A percentile compares a stretch with the other conserved stretches of the same genome.
Evolutionary conservation across 495 filamentous ascomycete genomes (phyloP).

Genomic region (Friedmanniomyces simplex): DNA sequence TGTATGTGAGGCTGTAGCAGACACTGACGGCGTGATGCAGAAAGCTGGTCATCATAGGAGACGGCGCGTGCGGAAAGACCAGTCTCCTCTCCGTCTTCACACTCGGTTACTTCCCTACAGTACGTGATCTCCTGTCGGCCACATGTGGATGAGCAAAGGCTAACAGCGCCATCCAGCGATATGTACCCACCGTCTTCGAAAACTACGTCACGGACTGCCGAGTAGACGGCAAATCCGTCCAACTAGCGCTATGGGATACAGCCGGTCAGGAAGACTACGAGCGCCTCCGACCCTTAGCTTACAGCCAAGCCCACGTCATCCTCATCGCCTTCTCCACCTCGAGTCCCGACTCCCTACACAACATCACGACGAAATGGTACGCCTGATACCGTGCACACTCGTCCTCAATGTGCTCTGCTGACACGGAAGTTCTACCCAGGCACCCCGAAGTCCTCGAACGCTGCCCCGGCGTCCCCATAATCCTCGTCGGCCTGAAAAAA

Average conservation of each 20-base stretch:
- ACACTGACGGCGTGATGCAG: constrained; percentile 37
- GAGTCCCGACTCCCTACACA: constrained; percentile 91
- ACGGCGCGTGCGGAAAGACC: constrained; percentile 97
- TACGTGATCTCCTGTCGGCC: constrained; percentile 41
- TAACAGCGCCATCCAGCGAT: constrained; percentile 15
- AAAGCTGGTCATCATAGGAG: constrained; percentile 98
- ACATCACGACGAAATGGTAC: constrained; percentile 99
- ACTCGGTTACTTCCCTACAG: constrained; percentile 93
- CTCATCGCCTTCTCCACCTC: constrained; percentile 94
- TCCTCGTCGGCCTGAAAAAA: constrained; percentile 95
- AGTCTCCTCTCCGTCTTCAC: constrained; percentile 97
- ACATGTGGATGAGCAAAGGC: too few species aligned
- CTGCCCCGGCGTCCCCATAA: constrained; percentile 87
- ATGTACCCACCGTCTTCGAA: constrained; percentile 37
- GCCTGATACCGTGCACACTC: constrained; percentile 29
- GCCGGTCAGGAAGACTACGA: constrained; percentile 42
- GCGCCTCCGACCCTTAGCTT: constrained; percentile 83
- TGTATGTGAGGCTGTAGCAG: neutral
- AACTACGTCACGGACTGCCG: constrained; percentile 40
- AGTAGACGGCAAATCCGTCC: constrained; percentile 40
- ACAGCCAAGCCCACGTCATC: constrained; percentile 95
- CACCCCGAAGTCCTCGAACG: constrained; percentile 75
- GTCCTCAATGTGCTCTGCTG: neutral
- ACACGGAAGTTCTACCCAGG: constrained; percentile 6
- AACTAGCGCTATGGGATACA: constrained; percentile 40